Conservation (phyloP, 2,329 filamentous ascomycete species). For the Leptographium galeiforme region DNA sequence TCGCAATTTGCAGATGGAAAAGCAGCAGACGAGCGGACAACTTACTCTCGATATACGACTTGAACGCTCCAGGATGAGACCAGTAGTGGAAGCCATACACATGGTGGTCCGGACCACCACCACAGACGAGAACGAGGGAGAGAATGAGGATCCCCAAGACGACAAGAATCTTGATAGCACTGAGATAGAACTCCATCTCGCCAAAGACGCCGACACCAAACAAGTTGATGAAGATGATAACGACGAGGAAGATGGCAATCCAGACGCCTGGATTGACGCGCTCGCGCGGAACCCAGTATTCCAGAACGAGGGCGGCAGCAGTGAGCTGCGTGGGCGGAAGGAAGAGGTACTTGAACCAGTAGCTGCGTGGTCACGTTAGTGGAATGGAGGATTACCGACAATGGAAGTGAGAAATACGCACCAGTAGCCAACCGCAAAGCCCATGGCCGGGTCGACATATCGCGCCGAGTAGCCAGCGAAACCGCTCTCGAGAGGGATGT, state of each 20-base stretch:
- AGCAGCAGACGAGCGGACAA: no score
- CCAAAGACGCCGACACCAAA: constrained; percentile 33
- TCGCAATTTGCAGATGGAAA: background rate
- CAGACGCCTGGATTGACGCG: constrained; percentile 54
- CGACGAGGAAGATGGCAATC: constrained; percentile 59
- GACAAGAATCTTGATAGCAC: constrained; percentile 27
- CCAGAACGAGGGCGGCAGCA: constrained; percentile 23
- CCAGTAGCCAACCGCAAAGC: constrained; percentile 61
- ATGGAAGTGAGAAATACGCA: constrained; percentile 1
- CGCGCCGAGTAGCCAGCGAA: constrained; percentile 53
- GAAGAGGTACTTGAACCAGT: constrained; percentile 31
- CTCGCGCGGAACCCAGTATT: constrained; percentile 31
- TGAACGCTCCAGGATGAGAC: constrained; percentile 28
- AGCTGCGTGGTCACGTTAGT: constrained; percentile 10
- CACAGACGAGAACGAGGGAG: constrained; percentile 40
- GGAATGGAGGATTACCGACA: background rate
- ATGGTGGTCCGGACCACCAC: constrained; percentile 36
- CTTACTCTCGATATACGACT: constrained; percentile 5
- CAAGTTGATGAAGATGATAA: constrained; percentile 57
- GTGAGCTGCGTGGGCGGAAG: constrained; percentile 25
- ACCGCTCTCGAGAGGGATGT: constrained; percentile 47
- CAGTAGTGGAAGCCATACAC: constrained; percentile 29
- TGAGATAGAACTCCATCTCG: constrained; percentile 33
- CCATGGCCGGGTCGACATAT: constrained; percentile 39
- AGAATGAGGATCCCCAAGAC: constrained; percentile 44